Conservation (phyloP, 208 protist genomes). For the Strigomonas oncopelti region DNA sequence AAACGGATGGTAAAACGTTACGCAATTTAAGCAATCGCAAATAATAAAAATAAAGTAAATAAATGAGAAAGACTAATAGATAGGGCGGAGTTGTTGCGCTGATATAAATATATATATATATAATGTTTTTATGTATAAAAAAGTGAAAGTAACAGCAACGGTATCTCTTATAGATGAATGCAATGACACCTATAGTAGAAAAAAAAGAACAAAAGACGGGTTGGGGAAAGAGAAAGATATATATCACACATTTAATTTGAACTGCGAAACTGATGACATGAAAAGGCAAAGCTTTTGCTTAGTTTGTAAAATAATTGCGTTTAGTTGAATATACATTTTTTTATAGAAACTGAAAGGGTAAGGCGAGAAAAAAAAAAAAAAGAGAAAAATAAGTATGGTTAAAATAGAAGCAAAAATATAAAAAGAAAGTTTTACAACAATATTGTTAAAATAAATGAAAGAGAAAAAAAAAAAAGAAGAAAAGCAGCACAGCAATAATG, state of each 20-base stretch:
- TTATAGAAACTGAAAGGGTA: conserved; percentile 2
- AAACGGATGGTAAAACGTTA: conserved; percentile 2
- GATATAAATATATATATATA: too few relatives aligned
- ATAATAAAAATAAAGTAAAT: conserved; percentile 5
- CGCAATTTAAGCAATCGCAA: conserved; percentile 1
- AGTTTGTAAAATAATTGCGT: conserved; percentile 3
- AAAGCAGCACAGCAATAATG: conserved; percentile 3
- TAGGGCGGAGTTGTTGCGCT: too few relatives aligned
- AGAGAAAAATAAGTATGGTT: conserved; percentile 10
- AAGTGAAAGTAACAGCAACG: not conserved
- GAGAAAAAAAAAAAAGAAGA: conserved; percentile 6
- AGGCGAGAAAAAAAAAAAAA: conserved; percentile 11
- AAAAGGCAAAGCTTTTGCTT: not conserved
- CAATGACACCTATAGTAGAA: conserved; percentile 1
- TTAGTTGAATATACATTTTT: not conserved
- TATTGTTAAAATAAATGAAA: conserved; percentile 3
- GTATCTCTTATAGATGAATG: not conserved
- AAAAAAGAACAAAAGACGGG: conserved; percentile 13
- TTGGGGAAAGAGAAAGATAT: not conserved
- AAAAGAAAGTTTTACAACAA: conserved; percentile 1
- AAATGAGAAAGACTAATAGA: not conserved
- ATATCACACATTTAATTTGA: not conserved
- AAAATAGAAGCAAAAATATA: not conserved
- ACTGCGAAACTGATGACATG: not conserved
- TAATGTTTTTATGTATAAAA: conserved; percentile 8